These are phyloP conservation scores for Hibiscus mutabilis DNA, from an alignment of 345 rosid genomes.

Conservation along the genomic window DNA sequence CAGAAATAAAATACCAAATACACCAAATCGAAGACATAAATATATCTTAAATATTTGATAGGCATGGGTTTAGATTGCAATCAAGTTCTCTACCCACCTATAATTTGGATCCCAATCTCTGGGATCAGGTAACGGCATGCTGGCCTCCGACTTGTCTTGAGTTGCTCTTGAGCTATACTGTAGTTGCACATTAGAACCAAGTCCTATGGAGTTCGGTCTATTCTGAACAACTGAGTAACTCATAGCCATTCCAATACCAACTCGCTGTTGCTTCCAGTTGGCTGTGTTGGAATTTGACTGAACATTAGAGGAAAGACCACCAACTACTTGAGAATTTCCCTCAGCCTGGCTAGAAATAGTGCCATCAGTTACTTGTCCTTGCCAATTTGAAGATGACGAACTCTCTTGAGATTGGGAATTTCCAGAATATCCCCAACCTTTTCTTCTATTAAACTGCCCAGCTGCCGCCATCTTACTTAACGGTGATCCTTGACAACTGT, in stretches of 20 bases:
- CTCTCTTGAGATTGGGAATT: slow-evolving; percentile 63
- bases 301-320: slow-evolving; percentile 44
- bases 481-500: slow-evolving; percentile 87
- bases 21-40: slow-evolving; percentile 1
- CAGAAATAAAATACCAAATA: background rate
- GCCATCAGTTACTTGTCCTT: slow-evolving; percentile 56
- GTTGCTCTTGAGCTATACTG: slow-evolving; percentile 36
- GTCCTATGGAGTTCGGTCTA: slow-evolving; percentile 36
- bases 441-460: slow-evolving; percentile 80
- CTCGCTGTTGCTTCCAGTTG: slow-evolving; percentile 55
- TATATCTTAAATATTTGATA: background rate
- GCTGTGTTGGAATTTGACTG: slow-evolving; percentile 42
- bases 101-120: slow-evolving; percentile 99
- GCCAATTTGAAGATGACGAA: slow-evolving; percentile 50
- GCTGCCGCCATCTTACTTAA: slow-evolving; percentile 75
- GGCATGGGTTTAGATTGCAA: background rate
- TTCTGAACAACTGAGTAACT: slow-evolving; percentile 46
- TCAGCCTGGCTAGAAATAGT: slow-evolving; percentile 44
- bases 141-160: slow-evolving; percentile 46
- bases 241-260: slow-evolving; percentile 38
- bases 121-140: slow-evolving; percentile 71
- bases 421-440: slow-evolving; percentile 69
- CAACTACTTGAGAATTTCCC: slow-evolving; percentile 39
- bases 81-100: slow-evolving; percentile 49
- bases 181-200: slow-evolving; percentile 31